phyloP scores from a whole-genome alignment of 1,284 basidiomycete species.

The Serendipita sp. region DNA sequence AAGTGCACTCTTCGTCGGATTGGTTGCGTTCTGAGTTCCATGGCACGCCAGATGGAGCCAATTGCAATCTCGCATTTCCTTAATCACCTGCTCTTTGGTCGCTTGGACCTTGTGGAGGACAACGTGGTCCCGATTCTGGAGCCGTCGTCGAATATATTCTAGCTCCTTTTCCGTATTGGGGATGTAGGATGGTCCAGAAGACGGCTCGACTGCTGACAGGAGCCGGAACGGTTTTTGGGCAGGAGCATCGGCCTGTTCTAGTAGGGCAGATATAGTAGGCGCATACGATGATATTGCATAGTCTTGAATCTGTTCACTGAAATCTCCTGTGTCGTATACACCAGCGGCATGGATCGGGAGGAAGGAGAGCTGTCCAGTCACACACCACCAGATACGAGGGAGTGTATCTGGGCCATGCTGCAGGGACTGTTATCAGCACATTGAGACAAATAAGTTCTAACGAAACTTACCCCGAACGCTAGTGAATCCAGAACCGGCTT shows the following conservation, averaged over 20 bases:
- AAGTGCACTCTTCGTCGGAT: conserved; percentile 15
- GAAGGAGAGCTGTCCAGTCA: conserved; percentile 13
- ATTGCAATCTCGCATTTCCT: not conserved
- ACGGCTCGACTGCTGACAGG: conserved; percentile 1
- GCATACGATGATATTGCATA: conserved; percentile 19
- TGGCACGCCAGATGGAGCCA: conserved; percentile 20
- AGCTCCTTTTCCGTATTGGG: conserved; percentile 4
- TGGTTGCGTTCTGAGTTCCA: conserved; percentile 15
- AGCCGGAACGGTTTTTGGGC: not conserved
- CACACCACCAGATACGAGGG: conserved; percentile 14
- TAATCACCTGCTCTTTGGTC: not conserved
- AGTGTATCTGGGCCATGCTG: conserved; percentile 8
- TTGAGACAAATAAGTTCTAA: not conserved
- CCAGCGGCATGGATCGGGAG: conserved; percentile 20
- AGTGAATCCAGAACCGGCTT: conserved; percentile 6
- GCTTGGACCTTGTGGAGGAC: not conserved
- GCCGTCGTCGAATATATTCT: not conserved
- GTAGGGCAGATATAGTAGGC: conserved; percentile 15
- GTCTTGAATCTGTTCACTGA: conserved; percentile 10
- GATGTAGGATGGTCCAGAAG: not conserved
- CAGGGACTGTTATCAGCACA: not conserved
- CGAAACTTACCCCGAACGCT: not conserved
- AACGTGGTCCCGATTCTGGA: not conserved
- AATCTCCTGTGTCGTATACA: conserved; percentile 8
- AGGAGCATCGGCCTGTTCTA: not conserved